Evolutionary conservation across 257 asterid genomes (phyloP).

Genomic region (Plantago elongata): DNA sequence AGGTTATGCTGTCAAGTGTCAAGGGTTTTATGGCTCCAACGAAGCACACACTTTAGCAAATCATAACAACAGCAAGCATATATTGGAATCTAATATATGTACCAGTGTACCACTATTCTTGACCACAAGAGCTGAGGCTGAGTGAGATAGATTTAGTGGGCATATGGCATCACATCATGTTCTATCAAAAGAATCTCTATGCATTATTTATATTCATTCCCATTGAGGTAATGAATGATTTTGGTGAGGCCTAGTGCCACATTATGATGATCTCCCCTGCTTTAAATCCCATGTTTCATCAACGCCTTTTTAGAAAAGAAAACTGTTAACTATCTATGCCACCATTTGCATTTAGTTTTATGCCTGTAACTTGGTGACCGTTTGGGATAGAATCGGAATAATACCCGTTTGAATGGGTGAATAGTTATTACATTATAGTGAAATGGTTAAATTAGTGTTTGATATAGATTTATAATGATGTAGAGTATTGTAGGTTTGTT

Average conservation of each 20-base stretch:
- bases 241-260: neutral
- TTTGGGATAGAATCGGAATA: too few relatives aligned
- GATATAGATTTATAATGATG: too few relatives aligned
- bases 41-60: constrained; percentile 11
- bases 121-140: neutral
- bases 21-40: too few relatives aligned
- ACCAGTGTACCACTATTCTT: constrained; percentile 9
- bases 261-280: too few relatives aligned
- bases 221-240: constrained; percentile 4
- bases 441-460: too few relatives aligned
- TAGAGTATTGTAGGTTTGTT: too few relatives aligned
- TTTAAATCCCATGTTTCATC: neutral
- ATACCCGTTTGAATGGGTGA: too few relatives aligned
- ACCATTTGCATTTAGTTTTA: neutral
- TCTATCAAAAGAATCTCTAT: constrained; percentile 6
- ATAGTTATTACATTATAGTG: too few relatives aligned
- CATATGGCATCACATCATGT: constrained; percentile 7
- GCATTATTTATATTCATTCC: neutral
- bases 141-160: neutral
- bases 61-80: constrained; percentile 3
- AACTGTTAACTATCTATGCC: neutral
- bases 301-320: neutral
- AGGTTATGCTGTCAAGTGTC: too few relatives aligned
- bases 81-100: constrained; percentile 12
- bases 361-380: neutral